Percentiles rank a stretch among this genome's conserved stretches.
phyloP scores from a whole-genome alignment of 169 alveolate species.

The Eimeria tenella region DNA sequence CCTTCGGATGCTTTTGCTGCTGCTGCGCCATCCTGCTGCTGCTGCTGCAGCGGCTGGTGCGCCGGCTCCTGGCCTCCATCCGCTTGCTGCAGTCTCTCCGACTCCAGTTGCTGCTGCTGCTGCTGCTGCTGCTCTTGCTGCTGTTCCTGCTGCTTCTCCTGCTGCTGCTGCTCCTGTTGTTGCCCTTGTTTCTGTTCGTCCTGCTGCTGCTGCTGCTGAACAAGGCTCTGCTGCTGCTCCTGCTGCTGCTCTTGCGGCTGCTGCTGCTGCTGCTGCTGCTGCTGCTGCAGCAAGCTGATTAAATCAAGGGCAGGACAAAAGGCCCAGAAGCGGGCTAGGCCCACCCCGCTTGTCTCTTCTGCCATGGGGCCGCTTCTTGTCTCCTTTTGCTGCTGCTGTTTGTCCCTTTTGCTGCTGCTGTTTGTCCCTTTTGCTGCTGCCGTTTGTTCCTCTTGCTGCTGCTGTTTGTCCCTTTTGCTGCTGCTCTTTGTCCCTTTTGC shows the following conservation, averaged over 20 bases:
- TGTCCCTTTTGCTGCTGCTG: background rate
- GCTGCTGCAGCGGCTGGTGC: background rate
- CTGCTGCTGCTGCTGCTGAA: background rate
- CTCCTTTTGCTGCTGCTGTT: background rate
- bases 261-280: background rate
- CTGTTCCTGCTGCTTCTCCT: background rate
- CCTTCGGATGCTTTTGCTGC: too few species aligned
- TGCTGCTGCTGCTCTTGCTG: background rate
- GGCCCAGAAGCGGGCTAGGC: conserved; percentile 64
- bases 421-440: too few species aligned
- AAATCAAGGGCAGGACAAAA: conserved; percentile 51
- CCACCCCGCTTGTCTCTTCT: conserved; percentile 58
- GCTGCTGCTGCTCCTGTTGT: background rate
- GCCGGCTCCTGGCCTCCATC: background rate
- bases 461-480: too few species aligned
- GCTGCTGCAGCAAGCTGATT: background rate
- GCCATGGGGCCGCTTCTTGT: background rate
- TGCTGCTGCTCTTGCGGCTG: background rate
- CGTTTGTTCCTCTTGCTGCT: too few species aligned
- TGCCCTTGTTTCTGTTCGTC: background rate
- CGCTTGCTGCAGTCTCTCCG: background rate
- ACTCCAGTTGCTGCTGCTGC: background rate
- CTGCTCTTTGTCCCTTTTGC: too few species aligned
- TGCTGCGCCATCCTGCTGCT: background rate
- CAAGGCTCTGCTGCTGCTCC: background rate